phyloP scores from a whole-genome alignment of 352 stramenopile genomes.

The Pythium dissotocum region DNA sequence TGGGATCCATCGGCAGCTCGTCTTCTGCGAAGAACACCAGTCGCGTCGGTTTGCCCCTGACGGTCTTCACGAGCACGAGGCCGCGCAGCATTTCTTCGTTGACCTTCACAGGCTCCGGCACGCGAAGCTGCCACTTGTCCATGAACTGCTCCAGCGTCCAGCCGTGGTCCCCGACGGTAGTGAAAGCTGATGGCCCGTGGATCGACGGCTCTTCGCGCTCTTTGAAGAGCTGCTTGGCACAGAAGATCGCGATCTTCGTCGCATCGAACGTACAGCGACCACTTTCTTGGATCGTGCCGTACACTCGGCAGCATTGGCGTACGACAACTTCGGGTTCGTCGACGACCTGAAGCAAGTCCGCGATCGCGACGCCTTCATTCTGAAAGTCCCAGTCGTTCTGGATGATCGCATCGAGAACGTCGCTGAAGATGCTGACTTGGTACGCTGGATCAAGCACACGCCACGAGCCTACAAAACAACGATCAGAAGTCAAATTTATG shows the following conservation, averaged over 20 bases:
- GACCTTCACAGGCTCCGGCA: conserved; percentile 65
- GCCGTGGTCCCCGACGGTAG: conserved; percentile 29
- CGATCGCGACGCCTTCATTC: conserved; percentile 38
- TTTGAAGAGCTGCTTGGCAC: conserved; percentile 70
- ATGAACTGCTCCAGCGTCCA: conserved; percentile 69
- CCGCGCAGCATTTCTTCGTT: conserved; percentile 66
- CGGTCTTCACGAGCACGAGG: conserved; percentile 51
- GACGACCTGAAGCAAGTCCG: conserved; percentile 35
- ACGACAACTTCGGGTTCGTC: conserved; percentile 57
- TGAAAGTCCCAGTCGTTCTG: conserved; percentile 73
- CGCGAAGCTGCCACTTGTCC: conserved; percentile 80
- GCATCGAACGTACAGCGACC: conserved; percentile 54
- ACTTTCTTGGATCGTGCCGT: conserved; percentile 37
- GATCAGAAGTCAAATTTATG: no score
- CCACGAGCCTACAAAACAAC: conserved; percentile 39
- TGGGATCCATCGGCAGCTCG: conserved; percentile 65
- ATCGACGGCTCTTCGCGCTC: conserved; percentile 50
- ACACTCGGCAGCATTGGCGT: conserved; percentile 71
- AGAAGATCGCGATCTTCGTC: conserved; percentile 71
- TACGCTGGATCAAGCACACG: conserved; percentile 60
- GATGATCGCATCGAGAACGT: conserved; percentile 73
- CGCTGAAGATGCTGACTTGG: conserved; percentile 57
- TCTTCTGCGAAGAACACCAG: conserved; percentile 73
- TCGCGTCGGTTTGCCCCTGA: conserved; percentile 40
- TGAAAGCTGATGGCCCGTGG: conserved; percentile 25